A percentile compares a stretch with the other conserved stretches of the same genome.
Evolutionary conservation across 2,329 filamentous ascomycete species (phyloP).

Genomic region (Scedosporium apiospermum): DNA sequence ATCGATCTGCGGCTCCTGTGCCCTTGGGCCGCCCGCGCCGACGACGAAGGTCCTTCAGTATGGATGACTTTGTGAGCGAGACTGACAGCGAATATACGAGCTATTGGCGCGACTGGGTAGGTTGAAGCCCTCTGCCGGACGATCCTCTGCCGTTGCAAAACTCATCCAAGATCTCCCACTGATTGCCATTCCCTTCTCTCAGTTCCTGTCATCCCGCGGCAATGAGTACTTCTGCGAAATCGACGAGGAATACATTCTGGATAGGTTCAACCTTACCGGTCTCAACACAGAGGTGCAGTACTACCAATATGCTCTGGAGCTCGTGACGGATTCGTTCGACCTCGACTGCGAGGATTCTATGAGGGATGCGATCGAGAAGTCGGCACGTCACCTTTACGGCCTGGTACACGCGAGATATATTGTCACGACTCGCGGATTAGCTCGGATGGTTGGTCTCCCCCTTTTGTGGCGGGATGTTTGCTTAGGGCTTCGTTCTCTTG

Average conservation of each 20-base stretch:
- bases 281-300: slow-evolving; percentile 97
- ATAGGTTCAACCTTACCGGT: slow-evolving; percentile 95
- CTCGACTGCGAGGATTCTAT: slow-evolving; percentile 98
- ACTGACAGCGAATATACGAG: slow-evolving; percentile 98
- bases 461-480: neutral
- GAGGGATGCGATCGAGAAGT: slow-evolving; percentile 96
- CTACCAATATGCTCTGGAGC: slow-evolving; percentile 96
- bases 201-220: slow-evolving; percentile 96
- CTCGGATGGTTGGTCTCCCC: slow-evolving; percentile 75
- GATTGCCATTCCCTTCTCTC: slow-evolving; percentile 6
- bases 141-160: too few relatives aligned
- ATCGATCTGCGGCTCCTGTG: neutral
- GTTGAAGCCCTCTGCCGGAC: slow-evolving; percentile 24
- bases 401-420: slow-evolving; percentile 95
- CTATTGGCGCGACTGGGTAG: slow-evolving; percentile 98
- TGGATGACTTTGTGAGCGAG: slow-evolving; percentile 98
- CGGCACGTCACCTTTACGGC: slow-evolving; percentile 88
- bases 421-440: slow-evolving; percentile 84
- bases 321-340: slow-evolving; percentile 97
- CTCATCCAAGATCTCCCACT: neutral
- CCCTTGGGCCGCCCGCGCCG: neutral
- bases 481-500: too few relatives aligned
- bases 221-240: slow-evolving; percentile 99
- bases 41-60: slow-evolving; percentile 28
- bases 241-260: slow-evolving; percentile 96